Evolutionary conservation across 208 protist genomes (phyloP), one percentile per base, ranked within the genome.

Genomic region (Leishmania arabica): DNA sequence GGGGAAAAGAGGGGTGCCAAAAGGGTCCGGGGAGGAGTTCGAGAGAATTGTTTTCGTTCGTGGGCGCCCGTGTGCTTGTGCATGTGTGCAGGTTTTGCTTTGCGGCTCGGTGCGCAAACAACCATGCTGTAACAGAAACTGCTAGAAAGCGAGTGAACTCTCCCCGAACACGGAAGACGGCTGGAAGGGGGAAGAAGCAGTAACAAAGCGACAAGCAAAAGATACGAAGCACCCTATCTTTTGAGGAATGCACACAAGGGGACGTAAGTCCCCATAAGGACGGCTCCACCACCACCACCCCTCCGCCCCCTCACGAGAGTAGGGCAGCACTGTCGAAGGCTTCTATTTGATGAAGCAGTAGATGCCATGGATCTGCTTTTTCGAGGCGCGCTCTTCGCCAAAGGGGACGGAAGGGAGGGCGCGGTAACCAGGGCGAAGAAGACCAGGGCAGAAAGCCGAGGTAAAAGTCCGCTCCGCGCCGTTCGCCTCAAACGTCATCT

Each of bases 401-500:
- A 75, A 84, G 54, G 86, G 88, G 65, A 93, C 70, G 53, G 88
- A 84, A 2, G 90, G 91, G 27, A 97, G 71, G 19, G 92, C 94
- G 9, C 94, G 90, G 73, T 95, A 97, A 1, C 94, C 94, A 49
- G 80, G 62, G 45, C 94, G 91, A 64, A 93, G 82, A 51, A 95
- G 84, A 1, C 77, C 66, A 24, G 90, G 90, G 68, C 88, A 88
- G 73, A 97, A 97, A 73, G 94, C 89, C 11, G 94, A 75, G 53
- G 86, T 88, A 79, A 94, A 97, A 42, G 54, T 73, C 80, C 88
- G 87, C 79, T 90, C 91, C 24, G 73, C 78, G 24, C 88, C 89
- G 84, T 95, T 87, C 73, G 87, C 84, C 77, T 87, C 91, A 82
- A 95, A 97, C n/a, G 84, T 87, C 87, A 93, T 90, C 34, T 90